Base-by-base conservation (phyloP, 805 yeast genomes). In the Candida nemodendra region DNA sequence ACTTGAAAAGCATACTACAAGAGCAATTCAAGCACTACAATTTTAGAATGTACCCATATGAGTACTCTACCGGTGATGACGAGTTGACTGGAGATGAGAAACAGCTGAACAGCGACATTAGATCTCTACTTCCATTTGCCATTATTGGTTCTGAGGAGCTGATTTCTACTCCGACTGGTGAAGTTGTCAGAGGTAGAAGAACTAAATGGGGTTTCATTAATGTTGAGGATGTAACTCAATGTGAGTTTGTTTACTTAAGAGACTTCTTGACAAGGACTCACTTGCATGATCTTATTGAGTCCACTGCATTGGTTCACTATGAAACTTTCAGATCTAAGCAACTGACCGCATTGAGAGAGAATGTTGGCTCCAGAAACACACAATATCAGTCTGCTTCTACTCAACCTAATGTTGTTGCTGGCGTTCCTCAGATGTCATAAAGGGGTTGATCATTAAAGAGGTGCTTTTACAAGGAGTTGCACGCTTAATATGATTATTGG, bases 231-330 rank as follows among this genome's bases (percentile, higher is more conserved):
- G 89, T 87, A 37, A 78, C 83, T 38, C 98, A 93, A 66, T 89
- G 96, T 66, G 99, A 93, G 68, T 93, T 93, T 71, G 87, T 88
- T 26, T 89, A 87, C 54, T 78, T 93, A 59, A 79, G 97, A 67
- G 95, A 88, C 62, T 93, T 93, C 64, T 76, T 93, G 57, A 88
- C 96, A 31, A 81, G 96, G 69, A 88, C 98, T 7, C 97, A 93
- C 63, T 72, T 93, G 56, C 97, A 89, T 64, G 98, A 91, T 62
- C 79, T 93, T 62, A 90, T 93, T 54, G 99, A 93, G 64, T 79
- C 95, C 9, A 93, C 99, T 4, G 71, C 95, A 2, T 71, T 78
- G 50, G 74, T 80, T 38, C 98, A 93, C 64, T 93, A 93, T 65
- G 99, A 93, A 70, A 73, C 80, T 38, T 93, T 90, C 69, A 82